Evolutionary conservation across 208 protist species (phyloP).

Genomic region (Histomonas meleagridis): DNA sequence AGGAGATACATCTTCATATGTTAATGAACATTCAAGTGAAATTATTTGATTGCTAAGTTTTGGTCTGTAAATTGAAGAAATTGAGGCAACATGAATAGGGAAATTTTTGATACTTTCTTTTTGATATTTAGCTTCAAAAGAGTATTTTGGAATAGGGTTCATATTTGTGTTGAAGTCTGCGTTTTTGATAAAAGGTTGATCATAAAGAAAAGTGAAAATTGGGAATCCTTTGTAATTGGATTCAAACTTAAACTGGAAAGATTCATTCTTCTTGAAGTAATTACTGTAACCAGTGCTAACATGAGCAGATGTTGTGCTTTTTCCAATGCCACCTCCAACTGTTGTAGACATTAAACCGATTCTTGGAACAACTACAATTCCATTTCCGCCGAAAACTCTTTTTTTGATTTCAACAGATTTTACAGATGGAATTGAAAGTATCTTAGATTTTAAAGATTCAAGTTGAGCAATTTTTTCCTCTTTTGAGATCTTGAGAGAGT

Average conservation of each 20-base stretch:
- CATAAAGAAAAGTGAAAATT: neutral
- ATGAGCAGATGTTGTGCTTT: neutral
- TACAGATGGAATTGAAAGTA: neutral
- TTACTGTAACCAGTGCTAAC: neutral
- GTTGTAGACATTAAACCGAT: neutral
- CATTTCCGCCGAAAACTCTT: too few species aligned
- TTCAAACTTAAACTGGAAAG: neutral
- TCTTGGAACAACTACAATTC: neutral
- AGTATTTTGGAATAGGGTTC: neutral
- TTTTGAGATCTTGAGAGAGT: too few species aligned
- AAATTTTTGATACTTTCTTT: neutral
- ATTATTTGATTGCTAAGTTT: neutral
- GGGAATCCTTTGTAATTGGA: neutral
- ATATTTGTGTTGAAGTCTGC: neutral
- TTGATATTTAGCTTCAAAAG: neutral
- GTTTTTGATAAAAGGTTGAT: neutral
- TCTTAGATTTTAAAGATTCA: too few species aligned
- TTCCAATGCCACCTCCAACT: neutral
- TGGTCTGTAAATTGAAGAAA: neutral
- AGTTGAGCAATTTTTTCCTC: too few species aligned
- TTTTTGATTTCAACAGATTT: neutral
- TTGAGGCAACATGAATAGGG: neutral
- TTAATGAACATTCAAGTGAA: neutral
- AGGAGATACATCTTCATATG: neutral
- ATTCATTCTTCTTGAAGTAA: neutral